Evolutionary conservation across 169 alveolate genomes (phyloP), one percentile per base, ranked within the genome.

Genomic region (Plasmodium coatneyi): DNA sequence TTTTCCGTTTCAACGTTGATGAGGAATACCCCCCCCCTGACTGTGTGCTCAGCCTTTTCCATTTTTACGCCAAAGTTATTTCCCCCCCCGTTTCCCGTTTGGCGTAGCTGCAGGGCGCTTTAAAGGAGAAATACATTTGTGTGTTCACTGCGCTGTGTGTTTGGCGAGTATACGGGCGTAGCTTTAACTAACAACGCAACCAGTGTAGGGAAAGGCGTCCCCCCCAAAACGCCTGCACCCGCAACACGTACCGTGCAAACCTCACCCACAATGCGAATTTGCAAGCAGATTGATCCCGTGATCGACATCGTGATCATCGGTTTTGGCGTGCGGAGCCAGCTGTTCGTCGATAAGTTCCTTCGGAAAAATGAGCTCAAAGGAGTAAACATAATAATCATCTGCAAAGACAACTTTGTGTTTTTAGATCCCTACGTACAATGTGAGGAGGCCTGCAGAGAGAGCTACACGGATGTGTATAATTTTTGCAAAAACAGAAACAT

Each of bases 401-500:
- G 92, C 28, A 81, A 91, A 56, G 84, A 91, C 83, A 71, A 22
- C 30, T 91, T 91, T 39, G 84, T 66, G 39, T 91, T 91, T 80
- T 52, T 91, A 71, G 56, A 91, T 39, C 54, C 6, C 34, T 71
- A 80, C 76, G 83, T 91, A 1, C 95, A 91, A 32, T 30, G 71
- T 81, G 76, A 80, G 7, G 84, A 66, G n/a, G n/a, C 56, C 41
- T 91, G 95, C 39, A 91, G 36, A 41, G 83, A 91, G 36, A 91
- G 43, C 5, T 91, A 91, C 54, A 28, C 74, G 54, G 95, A 91
- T 30, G 43, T 91, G 41, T 91, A 91, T 28, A 80, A 80, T 80
- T 91, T 71, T 91, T 91, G 95, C 54, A 91, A 91, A 56, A 70
- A 91, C 28, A 91, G 95, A 71, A 91, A 91, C 74, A 91, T 91